phyloP scores from a whole-genome alignment of 78 protist species.

The Dictyostelium purpureum region DNA sequence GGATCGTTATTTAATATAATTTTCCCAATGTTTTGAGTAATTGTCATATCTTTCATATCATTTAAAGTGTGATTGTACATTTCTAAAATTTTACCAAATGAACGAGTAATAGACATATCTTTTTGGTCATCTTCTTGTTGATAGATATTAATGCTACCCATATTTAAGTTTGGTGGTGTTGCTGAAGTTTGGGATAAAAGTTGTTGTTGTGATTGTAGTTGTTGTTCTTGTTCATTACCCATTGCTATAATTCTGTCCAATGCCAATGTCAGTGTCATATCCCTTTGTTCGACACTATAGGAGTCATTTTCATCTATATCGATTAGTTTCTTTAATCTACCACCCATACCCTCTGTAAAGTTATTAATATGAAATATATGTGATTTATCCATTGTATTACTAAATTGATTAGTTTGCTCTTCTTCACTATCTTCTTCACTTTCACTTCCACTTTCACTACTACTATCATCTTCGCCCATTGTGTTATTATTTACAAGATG shows the following conservation, averaged over 20 bases:
- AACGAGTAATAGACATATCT: conserved; percentile 48
- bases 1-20: not conserved
- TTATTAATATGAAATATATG: conserved; percentile 15
- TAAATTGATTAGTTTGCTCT: not conserved
- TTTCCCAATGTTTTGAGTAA: not conserved
- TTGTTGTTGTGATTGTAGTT: not conserved
- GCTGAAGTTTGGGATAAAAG: not conserved
- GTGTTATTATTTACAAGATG: not conserved
- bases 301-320: not conserved
- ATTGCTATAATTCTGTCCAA: conserved; percentile 16
- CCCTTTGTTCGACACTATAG: not conserved
- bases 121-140: not conserved
- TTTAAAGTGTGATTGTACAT: not conserved
- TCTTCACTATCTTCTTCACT: not conserved
- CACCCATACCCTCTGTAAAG: conserved; percentile 49
- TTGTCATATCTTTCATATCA: not conserved
- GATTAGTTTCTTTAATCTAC: conserved; percentile 2
- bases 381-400: not conserved
- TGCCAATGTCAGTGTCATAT: conserved; percentile 62
- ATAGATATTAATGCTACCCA: not conserved
- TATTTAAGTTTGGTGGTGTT: not conserved
- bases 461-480: not conserved
- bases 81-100: conserved; percentile 25
- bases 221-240: not conserved
- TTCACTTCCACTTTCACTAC: not conserved